phyloP scores from a whole-genome alignment of 352 stramenopile genomes.

The Pythium scleroteichum region DNA sequence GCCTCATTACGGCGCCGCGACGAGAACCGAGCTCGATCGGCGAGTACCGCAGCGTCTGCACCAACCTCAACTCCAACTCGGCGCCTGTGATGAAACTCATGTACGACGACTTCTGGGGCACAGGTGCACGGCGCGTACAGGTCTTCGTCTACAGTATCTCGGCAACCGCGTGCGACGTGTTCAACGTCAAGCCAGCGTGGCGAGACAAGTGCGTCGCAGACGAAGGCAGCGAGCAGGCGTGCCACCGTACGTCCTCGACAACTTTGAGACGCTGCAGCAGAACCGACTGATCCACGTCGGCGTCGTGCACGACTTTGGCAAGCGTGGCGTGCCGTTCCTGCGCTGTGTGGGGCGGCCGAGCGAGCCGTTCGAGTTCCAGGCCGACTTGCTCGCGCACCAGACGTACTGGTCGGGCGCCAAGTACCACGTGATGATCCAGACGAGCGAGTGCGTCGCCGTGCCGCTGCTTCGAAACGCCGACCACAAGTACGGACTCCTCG shows the following conservation, averaged over 20 bases:
- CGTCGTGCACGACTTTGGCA: slow-evolving; percentile 32
- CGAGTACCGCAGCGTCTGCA: slow-evolving; percentile 33
- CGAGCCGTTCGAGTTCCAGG: slow-evolving; percentile 31
- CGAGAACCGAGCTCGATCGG: slow-evolving; percentile 22
- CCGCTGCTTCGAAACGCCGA: slow-evolving; percentile 11
- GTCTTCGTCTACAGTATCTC: slow-evolving; percentile 41
- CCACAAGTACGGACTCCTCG: slow-evolving; percentile 43
- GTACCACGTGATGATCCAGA: slow-evolving; percentile 36
- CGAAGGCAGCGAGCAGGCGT: slow-evolving; percentile 21
- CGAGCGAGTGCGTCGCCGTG: slow-evolving; percentile 28
- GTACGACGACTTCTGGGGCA: slow-evolving; percentile 39
- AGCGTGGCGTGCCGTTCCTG: slow-evolving; percentile 29
- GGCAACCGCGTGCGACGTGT: slow-evolving; percentile 30
- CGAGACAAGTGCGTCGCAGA: slow-evolving; percentile 14
- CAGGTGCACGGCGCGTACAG: slow-evolving; percentile 25
- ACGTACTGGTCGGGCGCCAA: slow-evolving; percentile 34
- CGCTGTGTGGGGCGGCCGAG: slow-evolving; percentile 18
- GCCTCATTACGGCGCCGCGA: slow-evolving; percentile 26
- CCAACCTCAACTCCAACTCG: slow-evolving; percentile 35
- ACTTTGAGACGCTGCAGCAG: slow-evolving; percentile 29
- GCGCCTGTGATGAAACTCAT: slow-evolving; percentile 18
- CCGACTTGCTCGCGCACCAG: slow-evolving; percentile 35
- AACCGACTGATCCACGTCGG: slow-evolving; percentile 31
- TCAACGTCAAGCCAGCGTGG: slow-evolving; percentile 37
- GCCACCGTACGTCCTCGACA: slow-evolving; percentile 33